phyloP scores from a whole-genome alignment of 495 filamentous ascomycete genomes.

The Podospora pseudopauciseta region DNA sequence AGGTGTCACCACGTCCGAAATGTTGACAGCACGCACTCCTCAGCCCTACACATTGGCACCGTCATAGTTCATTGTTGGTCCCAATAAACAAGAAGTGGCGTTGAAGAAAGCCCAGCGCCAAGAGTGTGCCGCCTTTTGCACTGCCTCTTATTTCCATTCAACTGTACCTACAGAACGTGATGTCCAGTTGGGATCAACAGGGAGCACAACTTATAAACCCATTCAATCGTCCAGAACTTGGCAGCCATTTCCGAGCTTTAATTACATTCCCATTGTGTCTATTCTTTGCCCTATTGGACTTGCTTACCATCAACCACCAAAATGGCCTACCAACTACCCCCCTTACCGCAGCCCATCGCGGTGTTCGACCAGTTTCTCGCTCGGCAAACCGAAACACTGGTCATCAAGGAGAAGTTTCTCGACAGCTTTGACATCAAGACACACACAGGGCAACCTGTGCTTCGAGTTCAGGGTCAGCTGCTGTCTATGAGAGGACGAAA shows the following conservation, averaged over 20 bases:
- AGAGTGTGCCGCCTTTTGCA: not conserved
- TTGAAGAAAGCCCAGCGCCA: not conserved
- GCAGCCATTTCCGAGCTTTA: too few species aligned
- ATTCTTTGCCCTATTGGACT: not conserved
- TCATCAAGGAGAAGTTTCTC: conserved; percentile 54
- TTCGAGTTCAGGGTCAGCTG: conserved; percentile 52
- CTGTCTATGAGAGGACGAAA: conserved; percentile 40
- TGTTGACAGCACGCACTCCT: not conserved
- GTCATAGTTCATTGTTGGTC: not conserved
- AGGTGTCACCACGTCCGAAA: not conserved
- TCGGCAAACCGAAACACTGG: conserved; percentile 43
- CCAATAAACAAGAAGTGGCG: not conserved
- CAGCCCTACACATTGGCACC: not conserved
- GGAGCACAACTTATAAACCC: not conserved
- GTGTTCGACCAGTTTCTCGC: conserved; percentile 50
- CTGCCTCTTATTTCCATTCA: not conserved
- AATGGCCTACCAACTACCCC: conserved; percentile 27
- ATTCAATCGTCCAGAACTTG: not conserved
- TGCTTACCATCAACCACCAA: not conserved
- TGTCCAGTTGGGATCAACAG: not conserved
- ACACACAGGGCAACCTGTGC: conserved; percentile 41
- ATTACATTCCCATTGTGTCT: not conserved
- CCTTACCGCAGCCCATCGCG: conserved; percentile 40
- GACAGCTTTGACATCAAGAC: conserved; percentile 56
- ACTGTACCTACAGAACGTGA: not conserved